Evolutionary conservation across 1,284 basidiomycete species (phyloP), one percentile per base, ranked within the genome.

Genomic region (Mycosarcoma mackinlayi): DNA sequence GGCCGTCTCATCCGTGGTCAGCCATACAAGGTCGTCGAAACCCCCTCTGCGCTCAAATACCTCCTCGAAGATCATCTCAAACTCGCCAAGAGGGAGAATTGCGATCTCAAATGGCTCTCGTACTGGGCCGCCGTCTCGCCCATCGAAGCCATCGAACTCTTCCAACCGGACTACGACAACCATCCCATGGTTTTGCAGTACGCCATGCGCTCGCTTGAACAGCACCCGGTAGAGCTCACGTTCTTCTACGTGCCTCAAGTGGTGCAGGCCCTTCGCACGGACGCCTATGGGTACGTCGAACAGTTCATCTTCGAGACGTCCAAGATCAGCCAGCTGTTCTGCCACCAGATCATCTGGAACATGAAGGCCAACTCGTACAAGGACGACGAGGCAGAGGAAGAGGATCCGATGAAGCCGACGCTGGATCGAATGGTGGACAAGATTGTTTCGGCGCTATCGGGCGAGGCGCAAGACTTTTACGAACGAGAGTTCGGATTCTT

Each of bases 241-340:
- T 99, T 99, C 87, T 99, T 98, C 87, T 99, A 97, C 82, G 93
- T 99, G 16, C 96, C 96, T 0, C 96, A 99, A 86, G 90, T 98
- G 19, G 96, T 98, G 1, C 96, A 99, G 82, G 94, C 94, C 3
- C 86, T 99, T 18, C 88, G 90, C 19, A 86, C 93, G 7, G 94
- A 94, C 91, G 78, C 71, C 86, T 79, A 56, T 40, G 78, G 93
- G 44, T 98, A 98, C 83, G 93, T 98, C 25, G 89, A 91, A 69
- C 89, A 91, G 25, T 99, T 98, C 86, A 94, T 98, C 78, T 94
- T 94, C 74, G 94, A 98, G 84, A 97, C 95, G 0, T 92, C 94
- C 11, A 95, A 94, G 84, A 93, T 98, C 66, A 98, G 94, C 4
- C 95, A 97, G 83, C 85, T 94, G 10, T 99, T 99, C 86, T 99